A percentile compares a stretch with the other conserved stretches of the same genome.
Evolutionary conservation across 1,284 basidiomycete species (phyloP).

Genomic region (Melampsora larici-populina): DNA sequence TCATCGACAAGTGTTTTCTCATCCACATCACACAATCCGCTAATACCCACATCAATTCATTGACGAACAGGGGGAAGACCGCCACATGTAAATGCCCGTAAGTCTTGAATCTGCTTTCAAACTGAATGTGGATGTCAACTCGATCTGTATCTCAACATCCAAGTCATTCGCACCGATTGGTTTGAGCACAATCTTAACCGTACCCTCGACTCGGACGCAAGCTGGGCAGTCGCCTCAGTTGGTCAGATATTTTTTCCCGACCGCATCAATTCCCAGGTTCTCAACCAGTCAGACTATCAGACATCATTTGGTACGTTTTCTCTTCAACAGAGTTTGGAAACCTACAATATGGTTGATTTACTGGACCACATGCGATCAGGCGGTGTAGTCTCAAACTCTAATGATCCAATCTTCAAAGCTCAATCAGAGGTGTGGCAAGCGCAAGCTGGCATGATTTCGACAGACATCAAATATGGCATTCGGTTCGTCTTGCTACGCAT

Average conservation of each 20-base stretch:
- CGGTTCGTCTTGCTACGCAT: slow-evolving; percentile 1
- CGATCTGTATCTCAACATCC: no score
- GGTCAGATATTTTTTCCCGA: slow-evolving; percentile 34
- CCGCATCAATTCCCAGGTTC: slow-evolving; percentile 6
- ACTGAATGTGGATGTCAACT: no score
- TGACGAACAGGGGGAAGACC: no score
- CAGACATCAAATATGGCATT: slow-evolving; percentile 1
- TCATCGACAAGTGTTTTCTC: no score
- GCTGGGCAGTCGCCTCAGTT: slow-evolving; percentile 12
- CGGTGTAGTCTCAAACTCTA: not conserved
- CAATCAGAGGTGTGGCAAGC: slow-evolving; percentile 11
- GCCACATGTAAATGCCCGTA: no score
- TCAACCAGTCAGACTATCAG: slow-evolving; percentile 15
- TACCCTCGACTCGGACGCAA: slow-evolving; percentile 31
- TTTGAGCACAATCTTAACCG: slow-evolving; percentile 18
- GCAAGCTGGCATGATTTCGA: slow-evolving; percentile 5
- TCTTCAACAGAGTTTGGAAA: not conserved
- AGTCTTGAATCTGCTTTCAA: no score
- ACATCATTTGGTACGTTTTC: slow-evolving; percentile 5
- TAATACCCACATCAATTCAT: no score
- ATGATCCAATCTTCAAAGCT: slow-evolving; percentile 15
- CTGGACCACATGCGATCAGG: not conserved
- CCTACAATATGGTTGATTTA: not conserved
- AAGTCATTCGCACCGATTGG: slow-evolving; percentile 35
- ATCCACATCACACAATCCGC: no score